Conservation (phyloP, 2,329 filamentous ascomycete genomes). For the Colletotrichum liaoningense region DNA sequence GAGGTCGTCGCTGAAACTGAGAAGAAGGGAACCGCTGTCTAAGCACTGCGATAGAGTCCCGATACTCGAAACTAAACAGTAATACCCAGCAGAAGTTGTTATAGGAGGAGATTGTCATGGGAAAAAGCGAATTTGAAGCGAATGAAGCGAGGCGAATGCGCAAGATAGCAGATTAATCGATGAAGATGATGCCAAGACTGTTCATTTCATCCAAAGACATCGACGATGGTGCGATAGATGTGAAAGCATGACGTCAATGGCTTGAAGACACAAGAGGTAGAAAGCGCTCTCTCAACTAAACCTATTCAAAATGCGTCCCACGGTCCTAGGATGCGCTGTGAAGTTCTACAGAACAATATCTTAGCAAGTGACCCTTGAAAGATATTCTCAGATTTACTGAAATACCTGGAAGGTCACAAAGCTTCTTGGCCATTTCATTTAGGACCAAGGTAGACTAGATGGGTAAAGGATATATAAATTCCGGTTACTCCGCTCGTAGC, state of each 20-base stretch:
- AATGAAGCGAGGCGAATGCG: background rate
- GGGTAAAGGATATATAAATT: too few species aligned
- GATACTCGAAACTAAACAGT: background rate
- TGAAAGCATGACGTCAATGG: too few species aligned
- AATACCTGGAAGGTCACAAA: too few species aligned
- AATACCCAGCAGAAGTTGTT: background rate
- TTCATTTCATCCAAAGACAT: background rate
- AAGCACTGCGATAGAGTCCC: background rate
- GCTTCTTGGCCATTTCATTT: too few species aligned
- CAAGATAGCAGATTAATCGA: background rate
- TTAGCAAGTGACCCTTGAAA: too few species aligned
- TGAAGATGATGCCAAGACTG: background rate
- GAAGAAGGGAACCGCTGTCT: conserved; percentile 34
- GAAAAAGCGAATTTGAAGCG: background rate
- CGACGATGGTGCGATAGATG: background rate
- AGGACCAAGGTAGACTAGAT: too few species aligned
- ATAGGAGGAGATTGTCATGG: background rate
- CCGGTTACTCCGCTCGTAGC: too few species aligned
- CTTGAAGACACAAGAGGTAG: too few species aligned
- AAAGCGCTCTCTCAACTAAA: too few species aligned
- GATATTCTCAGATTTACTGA: too few species aligned
- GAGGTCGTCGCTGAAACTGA: conserved; percentile 1
- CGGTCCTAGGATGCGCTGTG: too few species aligned
- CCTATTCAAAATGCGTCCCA: too few species aligned
- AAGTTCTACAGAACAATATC: accelerated